Evolutionary conservation across 495 filamentous ascomycete species (phyloP), one percentile per base, ranked within the genome.

Genomic region (Daldinia bambusicola): DNA sequence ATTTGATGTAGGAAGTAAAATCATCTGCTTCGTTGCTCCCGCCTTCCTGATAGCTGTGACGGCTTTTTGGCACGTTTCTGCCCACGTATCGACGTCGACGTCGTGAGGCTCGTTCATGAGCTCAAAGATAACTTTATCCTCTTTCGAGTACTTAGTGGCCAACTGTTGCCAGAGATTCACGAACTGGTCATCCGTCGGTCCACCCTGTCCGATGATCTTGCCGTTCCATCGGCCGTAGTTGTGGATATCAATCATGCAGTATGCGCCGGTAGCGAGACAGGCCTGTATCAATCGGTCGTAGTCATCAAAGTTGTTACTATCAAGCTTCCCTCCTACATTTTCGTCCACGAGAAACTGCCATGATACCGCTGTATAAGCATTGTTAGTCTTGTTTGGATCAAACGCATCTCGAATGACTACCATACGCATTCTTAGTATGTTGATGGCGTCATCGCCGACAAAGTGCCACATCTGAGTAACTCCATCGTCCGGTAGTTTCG

Each of bases 41-140:
- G 87, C 84, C 13, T 81, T 69, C 50, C 88, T 81, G 66, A 91
- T 89, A 7, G 86, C 87, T 1, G 83, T 85, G 1, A 91, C 86
- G 48, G 78, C 85, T 16, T 81, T 80, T 71, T 89, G 88, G 50
- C 84, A 83, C 0, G 85, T 86, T 4, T 75, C 63, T 0, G 84
- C 85, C 87, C 87, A 89, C 0, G 51, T 66, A 26, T 48, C 69
- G 56, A 89, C 80, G 66, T 85, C 79, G 34, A 82, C 75, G 38
- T 85, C 72, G 60, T 87, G 86, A 4, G 88, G 87, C 74, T 90
- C 88, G 73, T 89, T 90, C 85, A 90, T 89, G 50, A 89, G 74
- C 38, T 87, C 87, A 75, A 90, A 89, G n/a, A 84, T 75, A 26
- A 89, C 77, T 13, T 83, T 84, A 4, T 77, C 55, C n/a, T 82